A percentile compares a stretch with the other conserved stretches of the same genome.
Conservation (phyloP, 805 yeast genomes). For the Barnettozyma pratensis region DNA sequence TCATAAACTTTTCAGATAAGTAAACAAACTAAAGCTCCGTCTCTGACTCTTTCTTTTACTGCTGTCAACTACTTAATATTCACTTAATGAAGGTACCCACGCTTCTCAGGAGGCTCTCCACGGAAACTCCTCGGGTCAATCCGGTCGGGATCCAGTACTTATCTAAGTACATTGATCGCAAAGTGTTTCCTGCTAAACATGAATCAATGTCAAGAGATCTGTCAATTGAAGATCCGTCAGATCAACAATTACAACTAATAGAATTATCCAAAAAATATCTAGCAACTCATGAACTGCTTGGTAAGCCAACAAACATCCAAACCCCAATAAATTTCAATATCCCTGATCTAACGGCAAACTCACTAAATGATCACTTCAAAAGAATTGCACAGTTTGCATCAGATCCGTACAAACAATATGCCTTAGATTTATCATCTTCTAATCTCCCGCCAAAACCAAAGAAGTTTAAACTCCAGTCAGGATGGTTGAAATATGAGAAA, state of each 20-base stretch:
- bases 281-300: slow-evolving; percentile 57
- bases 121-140: slow-evolving; percentile 48
- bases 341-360: slow-evolving; percentile 69
- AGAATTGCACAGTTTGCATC: slow-evolving; percentile 56
- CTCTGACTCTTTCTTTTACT: too few species aligned
- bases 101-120: slow-evolving; percentile 1
- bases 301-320: slow-evolving; percentile 60
- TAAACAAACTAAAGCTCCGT: neutral
- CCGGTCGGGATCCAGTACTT: slow-evolving; percentile 80
- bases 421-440: slow-evolving; percentile 37
- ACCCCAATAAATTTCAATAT: slow-evolving; percentile 56
- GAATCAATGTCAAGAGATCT: slow-evolving; percentile 5
- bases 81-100: neutral
- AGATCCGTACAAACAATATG: slow-evolving; percentile 54
- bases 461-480: slow-evolving; percentile 55
- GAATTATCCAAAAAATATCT: slow-evolving; percentile 58
- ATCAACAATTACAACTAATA: slow-evolving; percentile 31
- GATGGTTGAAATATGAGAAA: slow-evolving; percentile 74
- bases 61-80: neutral
- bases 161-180: slow-evolving; percentile 50
- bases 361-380: slow-evolving; percentile 82
- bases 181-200: slow-evolving; percentile 43
- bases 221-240: slow-evolving; percentile 4
- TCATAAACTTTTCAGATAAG: neutral
- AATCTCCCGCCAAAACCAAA: slow-evolving; percentile 38